Evolutionary conservation across 2,329 filamentous ascomycete genomes (phyloP).

Genomic region (Colletotrichum euphorbiae): DNA sequence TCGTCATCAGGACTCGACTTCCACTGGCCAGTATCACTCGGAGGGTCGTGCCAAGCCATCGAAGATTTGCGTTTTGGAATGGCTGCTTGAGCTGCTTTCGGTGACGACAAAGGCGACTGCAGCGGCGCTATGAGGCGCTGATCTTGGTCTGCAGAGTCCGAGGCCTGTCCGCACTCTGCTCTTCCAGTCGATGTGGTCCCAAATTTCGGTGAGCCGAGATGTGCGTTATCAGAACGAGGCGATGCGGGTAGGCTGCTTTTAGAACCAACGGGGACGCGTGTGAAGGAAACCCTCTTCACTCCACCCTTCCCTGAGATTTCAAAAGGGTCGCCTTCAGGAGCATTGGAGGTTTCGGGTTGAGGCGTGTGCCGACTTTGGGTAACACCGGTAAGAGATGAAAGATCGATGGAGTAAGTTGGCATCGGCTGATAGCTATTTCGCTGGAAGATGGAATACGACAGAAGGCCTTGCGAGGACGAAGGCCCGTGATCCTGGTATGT

Average conservation of each 20-base stretch:
- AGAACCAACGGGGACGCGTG: slow-evolving; percentile 36
- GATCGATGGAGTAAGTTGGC: slow-evolving; percentile 27
- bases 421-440: slow-evolving; percentile 30
- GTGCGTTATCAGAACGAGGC: slow-evolving; percentile 9
- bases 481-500: neutral
- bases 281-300: slow-evolving; percentile 16
- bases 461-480: neutral
- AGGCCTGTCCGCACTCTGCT: neutral
- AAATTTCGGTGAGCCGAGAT: slow-evolving; percentile 9
- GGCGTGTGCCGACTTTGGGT: slow-evolving; percentile 12
- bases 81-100: neutral
- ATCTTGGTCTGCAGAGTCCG: neutral
- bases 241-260: slow-evolving; percentile 31
- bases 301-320: slow-evolving; percentile 1
- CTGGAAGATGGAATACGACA: slow-evolving; percentile 26
- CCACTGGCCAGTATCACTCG: slow-evolving; percentile 24
- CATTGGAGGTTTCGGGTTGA: neutral
- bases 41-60: slow-evolving; percentile 36
- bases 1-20: slow-evolving; percentile 6
- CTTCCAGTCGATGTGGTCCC: slow-evolving; percentile 4
- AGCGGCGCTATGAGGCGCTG: slow-evolving; percentile 29
- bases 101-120: slow-evolving; percentile 5
- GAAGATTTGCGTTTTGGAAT: neutral
- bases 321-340: slow-evolving; percentile 7
- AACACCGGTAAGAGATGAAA: slow-evolving; percentile 17